These are phyloP conservation scores for Tricholoma terreum DNA, from an alignment of 768 basidiomycete species.

Conservation along the genomic window DNA sequence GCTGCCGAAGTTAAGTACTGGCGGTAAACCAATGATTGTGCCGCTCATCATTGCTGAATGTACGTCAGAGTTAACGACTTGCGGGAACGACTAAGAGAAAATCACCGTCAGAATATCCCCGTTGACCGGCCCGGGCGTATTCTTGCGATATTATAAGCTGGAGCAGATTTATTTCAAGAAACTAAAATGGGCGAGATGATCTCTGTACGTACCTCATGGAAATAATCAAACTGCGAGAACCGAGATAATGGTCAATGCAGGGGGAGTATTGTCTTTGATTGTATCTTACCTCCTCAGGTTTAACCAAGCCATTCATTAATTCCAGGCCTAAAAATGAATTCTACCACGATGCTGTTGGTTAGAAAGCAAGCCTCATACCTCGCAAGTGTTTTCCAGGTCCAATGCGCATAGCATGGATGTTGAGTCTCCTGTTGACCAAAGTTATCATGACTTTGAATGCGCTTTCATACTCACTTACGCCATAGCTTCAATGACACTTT, in stretches of 20 bases:
- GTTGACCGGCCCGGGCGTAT: conserved; percentile 59
- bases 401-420: conserved; percentile 88
- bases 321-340: conserved; percentile 44
- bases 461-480: conserved; percentile 29
- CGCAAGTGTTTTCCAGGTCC: conserved; percentile 91
- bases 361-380: conserved; percentile 16
- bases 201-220: conserved; percentile 58
- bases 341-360: not conserved
- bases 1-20: conserved; percentile 78
- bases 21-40: conserved; percentile 80
- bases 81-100: not conserved
- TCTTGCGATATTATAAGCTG: conserved; percentile 81
- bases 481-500: conserved; percentile 78
- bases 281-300: conserved; percentile 64
- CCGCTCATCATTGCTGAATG: conserved; percentile 58
- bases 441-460: not conserved
- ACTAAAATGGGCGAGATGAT: not conserved
- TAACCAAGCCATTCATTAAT: conserved; percentile 77
- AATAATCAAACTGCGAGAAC: conserved; percentile 71
- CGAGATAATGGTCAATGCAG: conserved; percentile 2
- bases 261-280: not conserved
- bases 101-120: conserved; percentile 78
- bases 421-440: conserved; percentile 44
- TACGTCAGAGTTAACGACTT: not conserved
- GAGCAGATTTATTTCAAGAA: not conserved